Evolutionary conservation across 495 filamentous ascomycete genomes (phyloP).

Genomic region (Tuber microsphaerosporum): DNA sequence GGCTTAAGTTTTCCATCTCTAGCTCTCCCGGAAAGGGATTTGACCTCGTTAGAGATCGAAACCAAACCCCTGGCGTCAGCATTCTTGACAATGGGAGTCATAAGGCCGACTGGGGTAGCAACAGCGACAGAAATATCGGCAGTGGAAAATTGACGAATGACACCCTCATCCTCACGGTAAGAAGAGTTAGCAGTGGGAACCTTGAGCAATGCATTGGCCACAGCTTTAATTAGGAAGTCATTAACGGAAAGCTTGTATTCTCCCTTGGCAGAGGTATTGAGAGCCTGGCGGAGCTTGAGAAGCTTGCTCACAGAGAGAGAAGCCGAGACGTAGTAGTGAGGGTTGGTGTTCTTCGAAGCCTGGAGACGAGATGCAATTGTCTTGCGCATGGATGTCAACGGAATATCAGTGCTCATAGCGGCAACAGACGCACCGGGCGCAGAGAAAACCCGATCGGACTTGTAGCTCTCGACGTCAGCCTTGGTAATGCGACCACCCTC

Average conservation of each 20-base stretch:
- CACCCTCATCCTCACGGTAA: constrained; percentile 74
- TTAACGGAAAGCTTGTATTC: constrained; percentile 98
- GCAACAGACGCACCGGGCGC: constrained; percentile 46
- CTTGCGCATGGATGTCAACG: constrained; percentile 90
- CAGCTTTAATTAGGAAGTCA: constrained; percentile 98
- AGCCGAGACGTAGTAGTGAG: constrained; percentile 93
- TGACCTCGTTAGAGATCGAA: constrained; percentile 78
- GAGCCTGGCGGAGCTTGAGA: constrained; percentile 85
- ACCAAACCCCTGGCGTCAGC: constrained; percentile 77
- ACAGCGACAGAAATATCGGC: constrained; percentile 93
- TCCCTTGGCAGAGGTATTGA: constrained; percentile 81
- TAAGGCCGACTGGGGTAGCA: constrained; percentile 85
- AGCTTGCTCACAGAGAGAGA: constrained; percentile 87
- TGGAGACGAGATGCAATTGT: constrained; percentile 86
- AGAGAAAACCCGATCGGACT: constrained; percentile 46
- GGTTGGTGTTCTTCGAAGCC: constrained; percentile 83
- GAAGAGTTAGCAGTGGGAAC: constrained; percentile 92
- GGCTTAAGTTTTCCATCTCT: constrained; percentile 97
- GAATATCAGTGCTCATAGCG: constrained; percentile 73
- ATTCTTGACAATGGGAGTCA: constrained; percentile 92
- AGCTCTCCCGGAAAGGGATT: constrained; percentile 92
- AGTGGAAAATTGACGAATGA: constrained; percentile 84
- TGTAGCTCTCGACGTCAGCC: constrained; percentile 82
- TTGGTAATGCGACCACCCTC: constrained; percentile 82
- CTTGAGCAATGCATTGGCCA: constrained; percentile 78